Conservation (phyloP, 495 filamentous ascomycete species). For the Penicillium egyptiacum region DNA sequence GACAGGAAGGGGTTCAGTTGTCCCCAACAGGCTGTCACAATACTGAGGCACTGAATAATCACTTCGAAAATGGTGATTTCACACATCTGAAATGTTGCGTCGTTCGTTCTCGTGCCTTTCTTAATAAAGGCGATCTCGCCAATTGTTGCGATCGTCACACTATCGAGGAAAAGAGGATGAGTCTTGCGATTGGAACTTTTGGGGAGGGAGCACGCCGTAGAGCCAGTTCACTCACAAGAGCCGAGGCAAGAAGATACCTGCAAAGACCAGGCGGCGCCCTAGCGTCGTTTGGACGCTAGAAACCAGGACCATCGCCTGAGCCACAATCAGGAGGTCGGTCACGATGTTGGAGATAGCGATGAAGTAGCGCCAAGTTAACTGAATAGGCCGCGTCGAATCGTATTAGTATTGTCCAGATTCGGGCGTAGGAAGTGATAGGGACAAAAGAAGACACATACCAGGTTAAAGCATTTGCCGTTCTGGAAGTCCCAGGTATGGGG, state of each 20-base stretch:
- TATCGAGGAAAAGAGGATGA: slow-evolving; percentile 5
- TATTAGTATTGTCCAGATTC: neutral
- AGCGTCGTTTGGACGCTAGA: slow-evolving; percentile 24
- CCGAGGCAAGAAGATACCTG: slow-evolving; percentile 29
- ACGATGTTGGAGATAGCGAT: slow-evolving; percentile 23
- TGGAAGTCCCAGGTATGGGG: slow-evolving; percentile 29
- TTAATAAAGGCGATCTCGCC: slow-evolving; percentile 18
- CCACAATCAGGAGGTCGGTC: slow-evolving; percentile 29
- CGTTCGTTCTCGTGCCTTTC: slow-evolving; percentile 10
- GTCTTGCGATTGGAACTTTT: neutral
- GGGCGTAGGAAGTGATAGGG: neutral
- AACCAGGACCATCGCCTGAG: slow-evolving; percentile 26
- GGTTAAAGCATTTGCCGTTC: slow-evolving; percentile 25
- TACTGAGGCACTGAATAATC: slow-evolving; percentile 22
- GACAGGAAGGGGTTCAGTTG: slow-evolving; percentile 27
- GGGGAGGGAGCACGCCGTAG: neutral
- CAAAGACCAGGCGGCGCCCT: slow-evolving; percentile 23
- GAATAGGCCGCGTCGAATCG: neutral
- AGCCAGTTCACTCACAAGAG: slow-evolving; percentile 18
- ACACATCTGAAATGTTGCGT: slow-evolving; percentile 21
- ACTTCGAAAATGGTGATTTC: slow-evolving; percentile 16
- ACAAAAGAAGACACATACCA: slow-evolving; percentile 16
- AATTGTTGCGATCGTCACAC: slow-evolving; percentile 23
- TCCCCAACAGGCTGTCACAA: slow-evolving; percentile 28
- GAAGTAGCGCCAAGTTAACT: slow-evolving; percentile 31